Base-by-base conservation (phyloP, 768 basidiomycete species). In the Tylopilus vinaceipallidus region DNA sequence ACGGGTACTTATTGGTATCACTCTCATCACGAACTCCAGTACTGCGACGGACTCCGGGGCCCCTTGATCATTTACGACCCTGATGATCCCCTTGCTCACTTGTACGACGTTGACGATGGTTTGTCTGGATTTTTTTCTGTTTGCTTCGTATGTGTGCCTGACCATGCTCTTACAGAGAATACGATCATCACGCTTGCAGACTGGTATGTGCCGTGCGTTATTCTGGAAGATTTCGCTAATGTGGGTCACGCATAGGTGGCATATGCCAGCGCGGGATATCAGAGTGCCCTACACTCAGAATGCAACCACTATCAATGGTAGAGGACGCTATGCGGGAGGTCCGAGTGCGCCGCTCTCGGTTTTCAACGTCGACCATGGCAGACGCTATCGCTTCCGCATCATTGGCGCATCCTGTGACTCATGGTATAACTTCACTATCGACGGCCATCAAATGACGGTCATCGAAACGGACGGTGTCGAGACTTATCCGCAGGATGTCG, bases 1-100 rank as follows among this genome's bases (percentile, higher is more conserved):
- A 63, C 73, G 2, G 78, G 77, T 6, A 78, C 75, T 0, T 79
- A 67, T 48, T 79, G 77, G 77, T 77, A 76, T 42, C 76, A 77
- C 49, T 73, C 73, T 22, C 76, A 77, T 52, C 54, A 69, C 24
- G 51, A 50, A 5, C 56, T 62, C 13, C 75, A 76, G 55, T 68
- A 66, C 20, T 75, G 76, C 38, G 75, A 76, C 32, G 73, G 75
- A 14, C 58, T 73, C 22, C 67, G 73, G 16, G 75, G 75, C 14
- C 65, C 73, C 0, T 49, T 78, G 35, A 61, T 78, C 9, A 68
- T 78, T 26, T 78, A 77, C 50, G 76, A 78, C 58, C 72, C 73
- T 16, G 26, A 69, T 13, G 77, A 79, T 51, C 78, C 77, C 14
- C 67, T 66, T 44, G 56, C 47, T 2, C 30, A 57, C 11, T 47